phyloP scores from a whole-genome alignment of 192 early-diverging fungal genomes.

The Backusella tuberculispora region DNA sequence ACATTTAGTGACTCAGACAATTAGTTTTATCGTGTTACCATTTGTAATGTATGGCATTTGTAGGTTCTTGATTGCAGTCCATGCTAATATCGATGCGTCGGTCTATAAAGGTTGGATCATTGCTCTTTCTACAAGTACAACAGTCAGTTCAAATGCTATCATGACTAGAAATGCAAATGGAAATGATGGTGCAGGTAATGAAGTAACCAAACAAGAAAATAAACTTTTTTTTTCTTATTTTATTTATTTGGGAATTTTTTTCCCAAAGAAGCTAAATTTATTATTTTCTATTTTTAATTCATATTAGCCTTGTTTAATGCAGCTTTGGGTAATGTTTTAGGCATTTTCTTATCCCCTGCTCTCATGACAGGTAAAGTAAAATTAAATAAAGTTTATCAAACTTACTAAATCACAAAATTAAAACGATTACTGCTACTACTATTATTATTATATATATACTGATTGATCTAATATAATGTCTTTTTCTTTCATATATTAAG shows the following conservation, averaged over 20 bases:
- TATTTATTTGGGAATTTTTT: not conserved
- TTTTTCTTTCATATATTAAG: not conserved
- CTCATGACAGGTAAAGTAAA: constrained; percentile 34
- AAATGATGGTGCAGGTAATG: constrained; percentile 52
- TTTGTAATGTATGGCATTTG: constrained; percentile 56
- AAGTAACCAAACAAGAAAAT: no score
- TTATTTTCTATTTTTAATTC: not conserved
- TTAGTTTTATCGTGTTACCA: constrained; percentile 59
- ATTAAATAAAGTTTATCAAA: not conserved
- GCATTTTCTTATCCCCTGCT: constrained; percentile 38
- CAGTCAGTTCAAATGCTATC: constrained; percentile 71
- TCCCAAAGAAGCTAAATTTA: not conserved
- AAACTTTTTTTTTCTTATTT: not conserved
- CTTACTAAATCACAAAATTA: not conserved
- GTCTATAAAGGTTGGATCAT: constrained; percentile 64
- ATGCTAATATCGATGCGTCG: constrained; percentile 49
- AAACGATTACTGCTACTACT: not conserved
- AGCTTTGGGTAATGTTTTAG: constrained; percentile 68
- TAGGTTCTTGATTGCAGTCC: constrained; percentile 43
- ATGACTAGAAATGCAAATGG: constrained; percentile 71
- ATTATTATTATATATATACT: no score
- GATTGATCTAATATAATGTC: no score
- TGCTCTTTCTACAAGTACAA: constrained; percentile 63
- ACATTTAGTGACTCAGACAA: constrained; percentile 60
- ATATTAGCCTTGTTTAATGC: constrained; percentile 60